Percentiles rank a stretch among this genome's conserved stretches.
Evolutionary conservation across 23 red algal genomes (phyloP).

Genomic region (Gracilaria domingensis): DNA sequence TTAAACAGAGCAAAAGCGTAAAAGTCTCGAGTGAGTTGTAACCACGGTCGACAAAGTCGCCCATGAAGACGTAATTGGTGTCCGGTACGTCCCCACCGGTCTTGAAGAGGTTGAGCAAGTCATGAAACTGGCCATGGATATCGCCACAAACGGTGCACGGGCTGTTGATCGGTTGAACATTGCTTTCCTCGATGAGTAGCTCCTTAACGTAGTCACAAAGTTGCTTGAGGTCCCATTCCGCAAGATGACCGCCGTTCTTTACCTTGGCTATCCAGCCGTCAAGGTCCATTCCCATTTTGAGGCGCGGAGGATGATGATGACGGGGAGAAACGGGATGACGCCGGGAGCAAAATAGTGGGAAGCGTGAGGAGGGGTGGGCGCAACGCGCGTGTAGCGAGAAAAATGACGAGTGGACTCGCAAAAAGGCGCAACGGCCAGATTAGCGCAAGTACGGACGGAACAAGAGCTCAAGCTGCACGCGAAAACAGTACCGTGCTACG

Average conservation of each 20-base stretch:
- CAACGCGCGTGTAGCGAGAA: not conserved
- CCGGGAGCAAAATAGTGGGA: not conserved
- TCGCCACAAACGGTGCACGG: constrained; percentile 97
- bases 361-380: not conserved
- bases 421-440: not conserved
- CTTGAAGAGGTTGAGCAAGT: constrained; percentile 96
- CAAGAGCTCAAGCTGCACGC: not conserved
- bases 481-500: not conserved
- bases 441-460: constrained; percentile 3
- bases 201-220: constrained; percentile 99
- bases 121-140: constrained; percentile 99
- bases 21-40: constrained; percentile 98
- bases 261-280: constrained; percentile 95
- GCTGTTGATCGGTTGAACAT: constrained; percentile 93
- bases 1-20: constrained; percentile 96
- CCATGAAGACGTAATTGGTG: constrained; percentile 99
- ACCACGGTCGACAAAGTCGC: constrained; percentile 99
- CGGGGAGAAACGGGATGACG: not conserved
- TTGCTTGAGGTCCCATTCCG: constrained; percentile 96
- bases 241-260: constrained; percentile 79
- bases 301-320: not conserved
- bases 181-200: constrained; percentile 98
- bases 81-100: constrained; percentile 94
- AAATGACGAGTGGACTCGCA: no score
- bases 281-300: constrained; percentile 90